A percentile compares a stretch with the other conserved stretches of the same genome.
These are phyloP conservation scores for Butyriboletus loyo DNA, from an alignment of 768 basidiomycete species.

Conservation along the genomic window DNA sequence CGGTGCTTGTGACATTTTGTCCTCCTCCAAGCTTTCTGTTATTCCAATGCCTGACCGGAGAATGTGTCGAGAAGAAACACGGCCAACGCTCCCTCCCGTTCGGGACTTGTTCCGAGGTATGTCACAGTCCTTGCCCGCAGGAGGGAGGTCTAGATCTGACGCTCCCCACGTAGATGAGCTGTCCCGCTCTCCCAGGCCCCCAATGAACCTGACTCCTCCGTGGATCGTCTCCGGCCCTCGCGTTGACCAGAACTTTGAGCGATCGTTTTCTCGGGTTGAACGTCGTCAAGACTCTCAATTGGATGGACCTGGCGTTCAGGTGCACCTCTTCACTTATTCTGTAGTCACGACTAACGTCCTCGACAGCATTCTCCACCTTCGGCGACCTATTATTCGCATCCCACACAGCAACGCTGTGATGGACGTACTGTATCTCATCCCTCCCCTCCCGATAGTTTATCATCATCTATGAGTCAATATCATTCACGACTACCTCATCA, in stretches of 20 bases:
- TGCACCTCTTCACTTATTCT: slow-evolving; percentile 4
- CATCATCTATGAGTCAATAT: slow-evolving; percentile 20
- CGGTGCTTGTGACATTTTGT: background rate
- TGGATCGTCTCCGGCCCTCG: slow-evolving; percentile 47
- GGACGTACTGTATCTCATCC: slow-evolving; percentile 19
- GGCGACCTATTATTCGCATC: slow-evolving; percentile 17
- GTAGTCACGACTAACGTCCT: slow-evolving; percentile 2
- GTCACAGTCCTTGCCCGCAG: background rate
- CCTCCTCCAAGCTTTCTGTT: slow-evolving; percentile 13
- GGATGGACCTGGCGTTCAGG: slow-evolving; percentile 33
- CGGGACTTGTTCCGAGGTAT: slow-evolving; percentile 66
- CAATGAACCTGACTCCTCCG: slow-evolving; percentile 38
- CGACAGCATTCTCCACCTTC: slow-evolving; percentile 23
- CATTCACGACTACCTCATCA: slow-evolving; percentile 22
- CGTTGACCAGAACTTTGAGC: slow-evolving; percentile 22
- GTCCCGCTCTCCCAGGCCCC: slow-evolving; percentile 37
- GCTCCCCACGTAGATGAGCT: slow-evolving; percentile 42
- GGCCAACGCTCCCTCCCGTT: slow-evolving; percentile 69
- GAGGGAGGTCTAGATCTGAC: background rate
- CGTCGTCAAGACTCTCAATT: slow-evolving; percentile 24
- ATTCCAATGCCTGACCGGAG: slow-evolving; percentile 30
- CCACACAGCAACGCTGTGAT: slow-evolving; percentile 29
- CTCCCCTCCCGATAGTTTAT: slow-evolving; percentile 19
- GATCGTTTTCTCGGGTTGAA: slow-evolving; percentile 23
- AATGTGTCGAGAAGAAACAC: slow-evolving; percentile 26